Evolutionary conservation across 192 early-diverging fungal species (phyloP), one percentile per base, ranked within the genome.

Genomic region (Gonapodya sp.): DNA sequence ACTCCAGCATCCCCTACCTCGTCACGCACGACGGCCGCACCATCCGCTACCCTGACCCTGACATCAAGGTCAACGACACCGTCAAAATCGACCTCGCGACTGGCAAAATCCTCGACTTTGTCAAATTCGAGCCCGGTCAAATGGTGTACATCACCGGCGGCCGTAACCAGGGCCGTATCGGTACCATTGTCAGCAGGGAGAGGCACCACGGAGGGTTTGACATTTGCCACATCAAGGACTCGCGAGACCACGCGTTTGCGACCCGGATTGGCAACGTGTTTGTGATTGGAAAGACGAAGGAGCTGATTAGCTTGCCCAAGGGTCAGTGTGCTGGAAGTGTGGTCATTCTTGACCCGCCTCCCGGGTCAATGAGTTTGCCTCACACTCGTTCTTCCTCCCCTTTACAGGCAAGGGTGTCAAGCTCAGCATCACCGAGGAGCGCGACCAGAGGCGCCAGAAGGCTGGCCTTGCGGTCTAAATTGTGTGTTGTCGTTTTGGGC

Each of bases 21-120:
- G 94, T 97, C 79, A 99, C 98, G 87, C 98, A 99, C 92, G 98
- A 99, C 84, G 98, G 98, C 36, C 95, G 98, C 85, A 99, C 98
- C 83, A 90, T 98, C 89, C 96, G 98, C 87, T 99, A 97, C 93
- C 98, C 98, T 73, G 98, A 99, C 92, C 98, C 98, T 80, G 81
- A 93, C 87, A 93, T 99, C 91, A 97, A 98, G 94, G 96, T 95
- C 86, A 98, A 98, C 93, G 98, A 99, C 92, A 96, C 96, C 78
- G 89, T 99, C 91, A 96, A 95, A 92, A 89, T 97, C 83, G 97
- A 99, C 86, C 82, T 99, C 64, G 97, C 95, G 87, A 91, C 89
- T 79, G 91, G 91, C 88, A 99, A 99, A 94, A 92, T 97, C 82
- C 87, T 87, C 77, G 96, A 95, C 82, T 94, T 92, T 86, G 87